Evolutionary conservation across 495 filamentous ascomycete species (phyloP), one percentile per base, ranked within the genome.

Genomic region (Podospora fimiseda): DNA sequence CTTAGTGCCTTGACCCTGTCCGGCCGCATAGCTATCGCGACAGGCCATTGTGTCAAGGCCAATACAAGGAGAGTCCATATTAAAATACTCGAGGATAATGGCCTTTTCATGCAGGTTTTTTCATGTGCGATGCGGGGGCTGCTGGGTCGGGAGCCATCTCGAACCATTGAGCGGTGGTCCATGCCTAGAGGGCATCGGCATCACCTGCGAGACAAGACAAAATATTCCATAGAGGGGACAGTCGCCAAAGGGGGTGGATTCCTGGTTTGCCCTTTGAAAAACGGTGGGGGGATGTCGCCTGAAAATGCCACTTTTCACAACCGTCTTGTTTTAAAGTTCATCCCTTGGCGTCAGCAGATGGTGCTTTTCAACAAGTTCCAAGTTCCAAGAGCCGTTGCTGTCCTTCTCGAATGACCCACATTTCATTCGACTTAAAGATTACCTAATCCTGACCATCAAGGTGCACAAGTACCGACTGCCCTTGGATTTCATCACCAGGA

Each of bases 11-110:
- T 65, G 43, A 81, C 68, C 54, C 71, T 75, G 49, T 59, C 63
- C n/a, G 70, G 66, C 21, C 70, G 73, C 80, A 83, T 83, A 52
- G 75, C 73, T 44, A 54, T 58, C 39, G 66, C 70, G 24, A 24
- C 48, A 20, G 55, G 45, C 58, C 61, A 48, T 18, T 60, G 62
- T 63, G 48, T 69, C 60, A 74, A 43, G 23, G 55, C 14, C 2
- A 58, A 16, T 11, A 37, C 41, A 6, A 53, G 24, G 13, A 60
- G 45, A 23, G 43, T 16, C 37, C 59, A 64, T 53, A 46, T 18
- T 9, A 48, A 33, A n/a, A 48, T 33, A 18, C 33, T 47, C 21
- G 14, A 47, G 20, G 6, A 46, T 5, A 3, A 7, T 46, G 30
- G 16, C 5, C 16, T 36, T 27, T 37, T 3, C 18, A 16, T 20